Conservation (phyloP, 495 filamentous ascomycete genomes). For the Penicillium waksmanii region DNA sequence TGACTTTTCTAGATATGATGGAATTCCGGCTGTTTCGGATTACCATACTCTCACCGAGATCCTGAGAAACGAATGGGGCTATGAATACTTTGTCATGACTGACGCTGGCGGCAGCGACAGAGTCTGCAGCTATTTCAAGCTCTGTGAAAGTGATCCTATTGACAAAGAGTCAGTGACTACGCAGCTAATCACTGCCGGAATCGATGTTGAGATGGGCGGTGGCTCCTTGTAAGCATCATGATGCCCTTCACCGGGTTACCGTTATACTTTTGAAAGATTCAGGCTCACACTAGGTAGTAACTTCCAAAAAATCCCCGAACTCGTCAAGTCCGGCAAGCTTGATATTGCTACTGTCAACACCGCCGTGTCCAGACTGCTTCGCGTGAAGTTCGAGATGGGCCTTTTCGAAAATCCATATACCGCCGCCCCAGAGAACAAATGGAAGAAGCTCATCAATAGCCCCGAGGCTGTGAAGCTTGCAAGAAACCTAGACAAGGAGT, state of each 20-base stretch:
- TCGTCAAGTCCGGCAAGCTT: conserved; percentile 61
- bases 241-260: not conserved
- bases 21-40: conserved; percentile 63
- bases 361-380: conserved; percentile 64
- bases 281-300: conserved; percentile 39
- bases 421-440: conserved; percentile 54
- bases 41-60: conserved; percentile 67
- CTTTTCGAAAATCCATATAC: conserved; percentile 69
- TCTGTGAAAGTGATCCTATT: conserved; percentile 59
- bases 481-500: conserved; percentile 64
- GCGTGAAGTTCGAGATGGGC: conserved; percentile 67
- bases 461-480: conserved; percentile 58
- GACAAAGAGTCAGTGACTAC: conserved; percentile 62
- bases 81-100: conserved; percentile 62
- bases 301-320: conserved; percentile 65
- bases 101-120: conserved; percentile 70
- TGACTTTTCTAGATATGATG: conserved; percentile 53
- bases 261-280: not conserved
- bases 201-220: conserved; percentile 77
- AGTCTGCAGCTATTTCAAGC: conserved; percentile 62
- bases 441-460: conserved; percentile 60
- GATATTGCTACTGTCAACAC: conserved; percentile 59
- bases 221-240: conserved; percentile 56
- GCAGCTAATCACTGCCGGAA: conserved; percentile 64
- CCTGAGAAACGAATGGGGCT: conserved; percentile 69